These are phyloP conservation scores for Tolypocladium ophioglossoides DNA, from an alignment of 2,329 filamentous ascomycete genomes.

Conservation along the genomic window DNA sequence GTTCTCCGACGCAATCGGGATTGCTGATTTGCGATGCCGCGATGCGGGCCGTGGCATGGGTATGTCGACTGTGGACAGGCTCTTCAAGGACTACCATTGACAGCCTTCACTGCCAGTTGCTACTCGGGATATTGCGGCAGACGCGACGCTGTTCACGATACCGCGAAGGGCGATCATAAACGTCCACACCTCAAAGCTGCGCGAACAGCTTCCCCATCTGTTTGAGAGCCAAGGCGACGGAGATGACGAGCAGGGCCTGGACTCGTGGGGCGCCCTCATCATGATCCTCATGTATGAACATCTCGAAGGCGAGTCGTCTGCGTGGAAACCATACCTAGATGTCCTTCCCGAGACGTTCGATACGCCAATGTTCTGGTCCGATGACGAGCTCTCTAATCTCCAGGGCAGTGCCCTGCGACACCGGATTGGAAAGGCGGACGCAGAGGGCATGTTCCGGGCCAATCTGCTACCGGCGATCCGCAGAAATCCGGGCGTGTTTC, in stretches of 20 bases:
- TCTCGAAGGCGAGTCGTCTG: slow-evolving; percentile 45
- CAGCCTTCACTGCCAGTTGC: slow-evolving; percentile 46
- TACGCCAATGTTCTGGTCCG: slow-evolving; percentile 84
- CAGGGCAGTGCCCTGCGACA: slow-evolving; percentile 66
- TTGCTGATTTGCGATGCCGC: slow-evolving; percentile 39
- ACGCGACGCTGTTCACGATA: slow-evolving; percentile 72
- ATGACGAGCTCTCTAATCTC: slow-evolving; percentile 57
- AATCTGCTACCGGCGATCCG: slow-evolving; percentile 41
- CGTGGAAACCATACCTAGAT: slow-evolving; percentile 70
- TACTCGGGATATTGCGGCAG: slow-evolving; percentile 54
- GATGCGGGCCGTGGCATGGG: slow-evolving; percentile 46
- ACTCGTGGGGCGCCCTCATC: slow-evolving; percentile 53
- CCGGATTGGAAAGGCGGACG: slow-evolving; percentile 65
- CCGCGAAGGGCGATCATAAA: slow-evolving; percentile 63
- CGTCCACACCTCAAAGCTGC: slow-evolving; percentile 59
- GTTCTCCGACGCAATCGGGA: slow-evolving; percentile 41
- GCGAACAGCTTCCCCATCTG: slow-evolving; percentile 42
- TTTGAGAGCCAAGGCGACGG: slow-evolving; percentile 30
- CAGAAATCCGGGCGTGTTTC: slow-evolving; percentile 33
- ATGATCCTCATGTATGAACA: slow-evolving; percentile 73
- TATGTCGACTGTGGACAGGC: slow-evolving; percentile 16
- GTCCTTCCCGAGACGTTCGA: slow-evolving; percentile 64
- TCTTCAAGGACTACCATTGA: slow-evolving; percentile 1
- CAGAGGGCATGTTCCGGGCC: slow-evolving; percentile 56
- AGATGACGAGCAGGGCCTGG: slow-evolving; percentile 26